Base-by-base conservation (phyloP, 2,329 filamentous ascomycete species). In the Fusarium poae region DNA sequence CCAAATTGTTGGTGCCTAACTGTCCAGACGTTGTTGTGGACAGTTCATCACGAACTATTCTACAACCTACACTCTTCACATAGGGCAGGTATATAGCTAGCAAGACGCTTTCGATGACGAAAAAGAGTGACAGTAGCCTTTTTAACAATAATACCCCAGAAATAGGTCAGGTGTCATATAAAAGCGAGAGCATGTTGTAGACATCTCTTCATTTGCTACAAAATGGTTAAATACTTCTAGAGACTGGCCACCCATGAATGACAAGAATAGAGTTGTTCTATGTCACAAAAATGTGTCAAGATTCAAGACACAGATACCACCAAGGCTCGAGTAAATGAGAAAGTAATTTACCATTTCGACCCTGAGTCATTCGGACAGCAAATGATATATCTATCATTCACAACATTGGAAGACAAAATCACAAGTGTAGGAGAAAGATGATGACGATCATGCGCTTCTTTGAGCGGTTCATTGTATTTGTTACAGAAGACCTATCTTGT, bases 381-480 rank as follows among this genome's bases (percentile, higher is more conserved):
- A 25, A 23, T n/a, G n/a, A 12, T 23, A 2, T 12, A 11, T 16
- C n/a, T 18, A 27, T 4, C 4, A 35, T 7, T 5, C n/a, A 16
- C 15, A 15, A 12, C 9, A 16, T 30, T 43, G 16, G 32, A 34
- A 23, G 15, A 18, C 13, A 11, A 5, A 12, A 30, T 57, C 34
- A 51, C 15, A 12, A 20, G 5, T 18, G 8, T 18, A 20, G 3
- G 9, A n/a, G 20, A 48, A 21, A 13, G 5, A 18, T 23, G 27
- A 21, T 59, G 12, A 40, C 20, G 37, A 40, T 62, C 56, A 70
- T 71, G 25, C 49, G 56, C 57, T 57, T 60, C 61, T 62, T 69
- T 71, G 54, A 68, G 63, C 67, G 54, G 51, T 53, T 72, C 61
- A 59, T 73, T 59, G 51, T 71, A 62, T 61, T 72, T 49, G 55